These are phyloP conservation scores for Herpetospermum pedunculosum DNA, from an alignment of 306 rosid genomes.

Conservation along the genomic window DNA sequence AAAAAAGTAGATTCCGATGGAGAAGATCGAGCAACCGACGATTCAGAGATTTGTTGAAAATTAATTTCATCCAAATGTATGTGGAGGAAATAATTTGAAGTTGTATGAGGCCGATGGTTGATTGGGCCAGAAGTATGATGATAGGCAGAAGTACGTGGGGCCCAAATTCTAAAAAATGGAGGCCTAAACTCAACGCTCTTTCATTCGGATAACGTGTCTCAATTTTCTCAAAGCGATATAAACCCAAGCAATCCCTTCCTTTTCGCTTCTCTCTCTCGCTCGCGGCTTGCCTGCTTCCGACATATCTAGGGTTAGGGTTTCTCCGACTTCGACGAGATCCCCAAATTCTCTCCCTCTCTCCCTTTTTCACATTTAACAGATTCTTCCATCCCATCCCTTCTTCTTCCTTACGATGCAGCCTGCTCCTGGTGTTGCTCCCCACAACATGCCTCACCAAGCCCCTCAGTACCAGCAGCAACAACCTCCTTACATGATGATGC, in stretches of 20 bases:
- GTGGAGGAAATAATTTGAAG: too few relatives aligned
- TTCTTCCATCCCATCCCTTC: neutral
- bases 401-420: constrained; percentile 59
- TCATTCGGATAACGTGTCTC: neutral
- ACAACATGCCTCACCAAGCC: constrained; percentile 43
- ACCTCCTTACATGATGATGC: constrained; percentile 72
- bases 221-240: neutral
- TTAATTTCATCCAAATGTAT: too few relatives aligned
- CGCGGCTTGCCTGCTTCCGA: neutral
- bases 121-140: neutral
- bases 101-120: neutral
- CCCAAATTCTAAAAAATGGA: neutral
- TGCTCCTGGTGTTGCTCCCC: constrained; percentile 53
- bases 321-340: neutral
- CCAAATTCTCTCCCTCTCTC: constrained; percentile 9
- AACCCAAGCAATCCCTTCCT: neutral
- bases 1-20: too few relatives aligned
- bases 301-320: constrained; percentile 58
- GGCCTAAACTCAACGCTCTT: neutral
- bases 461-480: constrained; percentile 57
- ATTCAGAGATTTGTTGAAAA: too few relatives aligned
- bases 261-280: neutral
- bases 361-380: constrained; percentile 4
- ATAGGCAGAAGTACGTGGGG: neutral
- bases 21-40: too few relatives aligned